Evolutionary conservation across 306 rosid species (phyloP), one percentile per base, ranked within the genome.

Genomic region (Abrus precatorius): DNA sequence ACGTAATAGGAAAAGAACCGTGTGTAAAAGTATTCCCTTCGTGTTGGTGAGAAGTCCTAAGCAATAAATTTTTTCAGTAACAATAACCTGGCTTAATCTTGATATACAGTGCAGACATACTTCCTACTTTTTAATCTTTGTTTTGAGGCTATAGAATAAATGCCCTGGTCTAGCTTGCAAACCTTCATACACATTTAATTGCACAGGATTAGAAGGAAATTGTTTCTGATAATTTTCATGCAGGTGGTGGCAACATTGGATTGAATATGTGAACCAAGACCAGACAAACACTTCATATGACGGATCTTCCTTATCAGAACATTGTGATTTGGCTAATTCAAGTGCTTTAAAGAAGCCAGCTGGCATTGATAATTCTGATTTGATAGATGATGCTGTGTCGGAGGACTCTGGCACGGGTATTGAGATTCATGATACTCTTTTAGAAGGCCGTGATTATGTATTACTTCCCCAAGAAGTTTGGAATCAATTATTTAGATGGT

Each of bases 181-280:
- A 50, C 44, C 50, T 11, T 75, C 63, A 14, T 45, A 33, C 52
- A 61, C 56, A 67, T 75, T 30, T 53, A 52, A 54, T 62, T 48
- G 36, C 20, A 63, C 48, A 7, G 20, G 72, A 55, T 48, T 68
- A 62, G 54, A 30, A 5, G 67, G 80, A 54, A 52, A 27, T 73
- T 71, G 64, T 74, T 80, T 43, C 27, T 79, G 66, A 62, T 79
- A 53, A 50, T 63, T 84, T 82, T 41, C 68, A 30, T 53, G 79
- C 88, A 95, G 99, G 84, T 95, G 99, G 99, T 95, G 99, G 99
- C 97, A 93, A 82, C 84, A 90, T 81, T 95, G 99, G 99, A 91
- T 93, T 83, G 97, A 93, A 74, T 95, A 95, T 80, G 99, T 93
- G 76, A 95, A 95, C 87, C 98, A 93, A 76, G 99, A 93, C 47